Percentiles rank a stretch among this genome's conserved stretches.
phyloP scores from a whole-genome alignment of 2,329 filamentous ascomycete species.

The Penicillium digitatum region DNA sequence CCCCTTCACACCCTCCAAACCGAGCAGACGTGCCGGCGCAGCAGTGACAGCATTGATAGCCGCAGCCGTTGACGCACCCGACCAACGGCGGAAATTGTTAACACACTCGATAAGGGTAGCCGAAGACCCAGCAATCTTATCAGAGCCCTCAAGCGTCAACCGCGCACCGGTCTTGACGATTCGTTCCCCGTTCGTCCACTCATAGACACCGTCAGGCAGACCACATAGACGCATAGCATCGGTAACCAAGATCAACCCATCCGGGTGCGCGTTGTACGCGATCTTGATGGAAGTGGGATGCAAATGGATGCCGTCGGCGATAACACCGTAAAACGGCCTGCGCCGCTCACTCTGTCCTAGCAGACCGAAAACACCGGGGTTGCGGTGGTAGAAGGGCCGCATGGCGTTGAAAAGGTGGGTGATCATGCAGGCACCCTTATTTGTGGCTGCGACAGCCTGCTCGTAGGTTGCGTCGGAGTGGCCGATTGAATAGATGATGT shows the following conservation, averaged over 20 bases:
- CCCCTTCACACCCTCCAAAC: constrained; percentile 39
- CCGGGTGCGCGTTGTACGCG: constrained; percentile 78
- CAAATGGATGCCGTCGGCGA: constrained; percentile 84
- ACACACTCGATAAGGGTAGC: constrained; percentile 45
- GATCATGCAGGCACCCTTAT: constrained; percentile 79
- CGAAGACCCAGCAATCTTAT: constrained; percentile 69
- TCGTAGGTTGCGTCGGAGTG: constrained; percentile 87
- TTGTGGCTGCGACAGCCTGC: constrained; percentile 66
- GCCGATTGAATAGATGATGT: constrained; percentile 75
- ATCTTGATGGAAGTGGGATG: constrained; percentile 87
- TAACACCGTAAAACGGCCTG: constrained; percentile 78
- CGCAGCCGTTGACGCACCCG: constrained; percentile 37
- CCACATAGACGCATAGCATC: constrained; percentile 89
- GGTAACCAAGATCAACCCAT: constrained; percentile 82
- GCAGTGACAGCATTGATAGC: constrained; percentile 41
- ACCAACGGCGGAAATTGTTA: constrained; percentile 45
- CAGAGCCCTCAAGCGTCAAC: constrained; percentile 71
- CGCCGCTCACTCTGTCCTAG: constrained; percentile 61
- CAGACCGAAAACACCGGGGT: constrained; percentile 85
- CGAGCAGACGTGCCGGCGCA: constrained; percentile 39
- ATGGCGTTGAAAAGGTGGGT: constrained; percentile 95
- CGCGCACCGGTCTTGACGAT: constrained; percentile 61
- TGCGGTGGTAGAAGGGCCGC: constrained; percentile 83
- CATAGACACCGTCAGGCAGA: constrained; percentile 75
- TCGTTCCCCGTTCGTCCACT: constrained; percentile 72